Percentiles rank a stretch among this genome's conserved stretches.
phyloP scores from a whole-genome alignment of 2,329 filamentous ascomycete genomes.

The Aspergillus alliaceus region DNA sequence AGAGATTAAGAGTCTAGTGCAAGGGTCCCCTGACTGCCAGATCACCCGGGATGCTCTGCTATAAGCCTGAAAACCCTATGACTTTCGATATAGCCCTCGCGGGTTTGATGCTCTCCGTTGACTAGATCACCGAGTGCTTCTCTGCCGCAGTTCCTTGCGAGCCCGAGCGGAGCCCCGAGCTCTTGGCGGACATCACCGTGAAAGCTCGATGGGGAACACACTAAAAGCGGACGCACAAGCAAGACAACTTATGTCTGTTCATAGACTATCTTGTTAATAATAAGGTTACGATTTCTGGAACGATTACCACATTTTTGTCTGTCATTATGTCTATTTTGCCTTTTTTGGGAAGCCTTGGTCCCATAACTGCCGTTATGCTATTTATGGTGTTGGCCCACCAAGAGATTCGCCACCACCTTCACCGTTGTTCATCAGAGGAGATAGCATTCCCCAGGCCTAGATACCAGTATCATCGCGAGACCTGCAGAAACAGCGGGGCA shows the following conservation, averaged over 20 bases:
- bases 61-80: constrained; percentile 18
- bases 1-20: constrained; percentile 17
- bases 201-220: too few species aligned
- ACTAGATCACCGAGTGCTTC: constrained; percentile 1
- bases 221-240: too few species aligned
- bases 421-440: too few species aligned
- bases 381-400: too few species aligned
- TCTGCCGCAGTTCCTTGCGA: constrained; percentile 13
- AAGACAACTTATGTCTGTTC: constrained; percentile 21
- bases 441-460: too few species aligned
- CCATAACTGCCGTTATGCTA: too few species aligned
- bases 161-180: constrained; percentile 4
- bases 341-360: too few species aligned
- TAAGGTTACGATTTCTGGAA: constrained; percentile 11
- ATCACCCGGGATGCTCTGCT: constrained; percentile 21
- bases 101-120: neutral
- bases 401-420: too few species aligned
- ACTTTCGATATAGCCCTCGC: neutral
- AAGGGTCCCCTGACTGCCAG: constrained; percentile 17
- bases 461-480: too few species aligned
- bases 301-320: constrained; percentile 18
- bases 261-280: constrained; percentile 19
- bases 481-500: too few species aligned
- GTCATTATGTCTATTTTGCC: constrained; percentile 24
- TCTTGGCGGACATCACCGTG: constrained; percentile 13